Evolutionary conservation across 345 rosid species (phyloP).

Genomic region (Sonneratia alba): DNA sequence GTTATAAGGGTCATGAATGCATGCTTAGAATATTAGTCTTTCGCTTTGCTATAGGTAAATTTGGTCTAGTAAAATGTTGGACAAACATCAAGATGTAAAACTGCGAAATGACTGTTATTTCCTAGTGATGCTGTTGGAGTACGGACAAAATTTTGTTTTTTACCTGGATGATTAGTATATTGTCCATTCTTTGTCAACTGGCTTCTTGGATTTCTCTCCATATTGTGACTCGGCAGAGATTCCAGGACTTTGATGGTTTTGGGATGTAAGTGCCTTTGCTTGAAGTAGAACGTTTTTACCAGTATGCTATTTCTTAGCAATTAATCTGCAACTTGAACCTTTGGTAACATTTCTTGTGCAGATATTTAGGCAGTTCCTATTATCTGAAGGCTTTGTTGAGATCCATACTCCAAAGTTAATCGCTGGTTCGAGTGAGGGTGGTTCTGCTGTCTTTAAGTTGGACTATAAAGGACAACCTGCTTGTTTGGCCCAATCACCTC

Average conservation of each 20-base stretch:
- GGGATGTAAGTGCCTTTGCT: not conserved
- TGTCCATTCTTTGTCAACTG: not conserved
- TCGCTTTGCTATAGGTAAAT: not conserved
- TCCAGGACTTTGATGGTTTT: not conserved
- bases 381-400: slow-evolving; percentile 49
- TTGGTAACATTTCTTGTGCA: slow-evolving; percentile 17
- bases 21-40: not conserved
- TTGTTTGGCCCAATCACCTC: slow-evolving; percentile 93
- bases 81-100: not conserved
- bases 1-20: not conserved
- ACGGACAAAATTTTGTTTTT: not conserved
- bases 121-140: not conserved
- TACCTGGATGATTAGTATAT: not conserved
- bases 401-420: slow-evolving; percentile 84
- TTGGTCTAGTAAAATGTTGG: not conserved
- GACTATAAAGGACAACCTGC: slow-evolving; percentile 89
- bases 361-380: slow-evolving; percentile 60
- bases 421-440: slow-evolving; percentile 94
- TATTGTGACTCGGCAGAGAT: not conserved
- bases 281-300: not conserved
- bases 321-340: not conserved
- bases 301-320: not conserved
- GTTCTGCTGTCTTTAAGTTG: slow-evolving; percentile 80
- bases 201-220: not conserved
- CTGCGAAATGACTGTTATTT: not conserved